Conservation (phyloP, 768 basidiomycete species). For the Tricholoma saponaceum region DNA sequence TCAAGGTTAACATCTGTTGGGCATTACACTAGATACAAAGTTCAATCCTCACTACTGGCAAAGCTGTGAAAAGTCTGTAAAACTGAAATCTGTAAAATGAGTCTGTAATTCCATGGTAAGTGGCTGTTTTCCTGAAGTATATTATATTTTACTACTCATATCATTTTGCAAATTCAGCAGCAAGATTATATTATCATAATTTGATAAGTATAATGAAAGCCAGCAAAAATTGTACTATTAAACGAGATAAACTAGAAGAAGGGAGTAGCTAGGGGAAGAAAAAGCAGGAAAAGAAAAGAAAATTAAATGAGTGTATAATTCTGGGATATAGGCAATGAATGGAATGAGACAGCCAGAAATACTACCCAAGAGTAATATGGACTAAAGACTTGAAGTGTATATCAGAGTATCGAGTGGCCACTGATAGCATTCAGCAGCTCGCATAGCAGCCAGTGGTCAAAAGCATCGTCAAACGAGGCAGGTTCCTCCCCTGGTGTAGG, state of each 20-base stretch:
- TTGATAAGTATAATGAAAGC: too few species aligned
- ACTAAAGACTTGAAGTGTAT: background rate
- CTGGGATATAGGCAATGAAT: background rate
- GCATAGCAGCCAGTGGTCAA: background rate
- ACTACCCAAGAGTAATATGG: background rate
- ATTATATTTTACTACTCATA: too few species aligned
- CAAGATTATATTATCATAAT: too few species aligned
- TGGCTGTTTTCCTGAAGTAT: background rate
- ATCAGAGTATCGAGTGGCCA: background rate
- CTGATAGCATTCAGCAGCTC: background rate
- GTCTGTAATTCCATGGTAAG: background rate
- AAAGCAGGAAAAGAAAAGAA: background rate
- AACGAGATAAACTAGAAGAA: background rate
- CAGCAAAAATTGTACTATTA: background rate
- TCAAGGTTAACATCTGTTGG: background rate
- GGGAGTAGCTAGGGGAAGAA: background rate
- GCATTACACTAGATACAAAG: background rate
- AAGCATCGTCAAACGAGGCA: background rate
- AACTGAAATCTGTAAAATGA: background rate
- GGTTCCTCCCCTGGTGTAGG: background rate
- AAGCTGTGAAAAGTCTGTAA: background rate
- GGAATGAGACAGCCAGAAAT: background rate
- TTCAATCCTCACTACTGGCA: background rate
- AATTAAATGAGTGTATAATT: background rate
- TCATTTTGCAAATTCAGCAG: background rate